phyloP scores from a whole-genome alignment of 768 basidiomycete species.

The Lyophyllum semitale region DNA sequence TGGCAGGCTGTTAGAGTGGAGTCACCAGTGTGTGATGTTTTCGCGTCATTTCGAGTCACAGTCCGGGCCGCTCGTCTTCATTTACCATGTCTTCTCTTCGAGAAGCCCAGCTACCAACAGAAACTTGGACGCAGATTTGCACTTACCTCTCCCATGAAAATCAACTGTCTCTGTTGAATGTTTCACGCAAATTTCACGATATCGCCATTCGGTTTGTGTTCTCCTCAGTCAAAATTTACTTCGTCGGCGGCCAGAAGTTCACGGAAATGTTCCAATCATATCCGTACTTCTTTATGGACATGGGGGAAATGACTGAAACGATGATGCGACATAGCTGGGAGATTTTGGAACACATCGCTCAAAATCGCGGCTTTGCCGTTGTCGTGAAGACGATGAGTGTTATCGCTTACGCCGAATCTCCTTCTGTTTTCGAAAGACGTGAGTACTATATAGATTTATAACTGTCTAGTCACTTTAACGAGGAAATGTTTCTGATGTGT shows the following conservation, averaged over 20 bases:
- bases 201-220: conserved; percentile 35
- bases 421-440: conserved; percentile 39
- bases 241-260: conserved; percentile 27
- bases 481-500: not conserved
- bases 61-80: not conserved
- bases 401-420: conserved; percentile 34
- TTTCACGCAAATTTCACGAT: conserved; percentile 39
- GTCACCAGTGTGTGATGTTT: no score
- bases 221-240: conserved; percentile 36
- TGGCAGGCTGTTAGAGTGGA: not conserved
- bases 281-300: conserved; percentile 27
- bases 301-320: conserved; percentile 26
- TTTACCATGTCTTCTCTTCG: not conserved
- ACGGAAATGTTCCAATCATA: conserved; percentile 30
- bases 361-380: conserved; percentile 33
- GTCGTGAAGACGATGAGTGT: conserved; percentile 38
- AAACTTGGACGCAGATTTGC: conserved; percentile 38
- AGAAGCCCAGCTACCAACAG: conserved; percentile 29
- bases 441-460: conserved; percentile 1
- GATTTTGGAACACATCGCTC: conserved; percentile 36
- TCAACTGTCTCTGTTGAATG: conserved; percentile 28
- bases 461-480: not conserved
- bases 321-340: conserved; percentile 42
- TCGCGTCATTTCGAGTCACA: not conserved
- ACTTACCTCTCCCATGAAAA: conserved; percentile 27